A percentile compares a stretch with the other conserved stretches of the same genome.
Evolutionary conservation across 2,329 filamentous ascomycete genomes (phyloP).

Genomic region (Colletotrichum acutatum): DNA sequence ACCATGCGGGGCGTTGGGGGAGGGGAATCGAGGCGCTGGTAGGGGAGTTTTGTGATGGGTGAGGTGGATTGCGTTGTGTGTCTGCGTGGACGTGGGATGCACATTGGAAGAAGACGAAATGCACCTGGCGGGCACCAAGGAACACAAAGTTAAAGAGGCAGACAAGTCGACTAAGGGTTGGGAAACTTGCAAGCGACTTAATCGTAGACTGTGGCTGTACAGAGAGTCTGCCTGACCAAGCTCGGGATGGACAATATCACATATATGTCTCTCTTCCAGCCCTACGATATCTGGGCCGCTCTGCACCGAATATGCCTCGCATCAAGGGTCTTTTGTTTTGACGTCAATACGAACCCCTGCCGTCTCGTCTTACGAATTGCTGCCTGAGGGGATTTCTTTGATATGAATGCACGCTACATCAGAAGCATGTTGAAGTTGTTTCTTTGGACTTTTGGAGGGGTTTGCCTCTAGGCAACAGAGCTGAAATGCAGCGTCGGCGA

Average conservation of each 20-base stretch:
- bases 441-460: neutral
- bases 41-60: slow-evolving; percentile 10
- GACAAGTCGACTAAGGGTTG: neutral
- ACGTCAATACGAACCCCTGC: neutral
- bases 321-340: neutral
- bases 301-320: neutral
- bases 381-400: neutral
- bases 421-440: neutral
- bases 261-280: neutral
- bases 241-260: neutral
- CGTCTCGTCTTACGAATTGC: neutral
- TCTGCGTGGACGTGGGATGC: slow-evolving; percentile 31
- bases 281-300: neutral
- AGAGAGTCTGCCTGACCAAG: neutral
- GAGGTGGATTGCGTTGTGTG: slow-evolving; percentile 18
- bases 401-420: neutral
- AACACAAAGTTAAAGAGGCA: neutral
- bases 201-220: neutral
- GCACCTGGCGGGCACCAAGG: neutral
- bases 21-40: slow-evolving; percentile 28
- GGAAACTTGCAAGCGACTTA: neutral
- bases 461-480: slow-evolving; percentile 24
- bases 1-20: slow-evolving; percentile 25
- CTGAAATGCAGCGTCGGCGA: neutral
- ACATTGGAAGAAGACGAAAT: slow-evolving; percentile 26